Evolutionary conservation across 2,329 filamentous ascomycete genomes (phyloP).

Genomic region (Aureobasidium sp.): DNA sequence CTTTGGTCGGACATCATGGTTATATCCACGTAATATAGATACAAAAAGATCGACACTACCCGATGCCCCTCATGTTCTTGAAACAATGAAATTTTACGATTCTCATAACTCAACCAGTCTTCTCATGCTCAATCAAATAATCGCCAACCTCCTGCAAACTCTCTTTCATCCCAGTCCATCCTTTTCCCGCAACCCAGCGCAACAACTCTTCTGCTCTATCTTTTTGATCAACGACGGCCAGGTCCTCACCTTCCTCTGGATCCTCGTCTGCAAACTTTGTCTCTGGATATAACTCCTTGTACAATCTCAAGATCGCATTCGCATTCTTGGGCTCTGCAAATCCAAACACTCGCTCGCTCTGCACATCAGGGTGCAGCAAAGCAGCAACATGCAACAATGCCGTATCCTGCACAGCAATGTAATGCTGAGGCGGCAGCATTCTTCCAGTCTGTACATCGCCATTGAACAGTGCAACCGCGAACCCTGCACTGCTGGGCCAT

Average conservation of each 20-base stretch:
- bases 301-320: slow-evolving; percentile 34
- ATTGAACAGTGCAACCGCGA: slow-evolving; percentile 14
- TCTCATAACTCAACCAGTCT: background rate
- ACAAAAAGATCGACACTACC: background rate
- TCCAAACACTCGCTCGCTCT: slow-evolving; percentile 45
- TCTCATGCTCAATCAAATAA: background rate
- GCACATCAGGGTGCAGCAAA: slow-evolving; percentile 37
- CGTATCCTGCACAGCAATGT: slow-evolving; percentile 40
- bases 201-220: slow-evolving; percentile 24
- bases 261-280: slow-evolving; percentile 27
- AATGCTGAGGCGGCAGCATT: slow-evolving; percentile 23
- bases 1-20: background rate
- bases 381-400: slow-evolving; percentile 47
- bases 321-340: slow-evolving; percentile 41
- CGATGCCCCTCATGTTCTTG: too few species aligned
- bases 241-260: slow-evolving; percentile 16
- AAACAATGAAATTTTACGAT: too few species aligned
- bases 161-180: slow-evolving; percentile 26
- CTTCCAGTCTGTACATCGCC: slow-evolving; percentile 11
- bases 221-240: slow-evolving; percentile 19
- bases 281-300: slow-evolving; percentile 33
- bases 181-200: slow-evolving; percentile 20
- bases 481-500: slow-evolving; percentile 11
- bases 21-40: background rate
- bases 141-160: slow-evolving; percentile 15